These are phyloP conservation scores for Blastocystis sp. DNA, from an alignment of 352 stramenopile genomes.

Conservation along the genomic window DNA sequence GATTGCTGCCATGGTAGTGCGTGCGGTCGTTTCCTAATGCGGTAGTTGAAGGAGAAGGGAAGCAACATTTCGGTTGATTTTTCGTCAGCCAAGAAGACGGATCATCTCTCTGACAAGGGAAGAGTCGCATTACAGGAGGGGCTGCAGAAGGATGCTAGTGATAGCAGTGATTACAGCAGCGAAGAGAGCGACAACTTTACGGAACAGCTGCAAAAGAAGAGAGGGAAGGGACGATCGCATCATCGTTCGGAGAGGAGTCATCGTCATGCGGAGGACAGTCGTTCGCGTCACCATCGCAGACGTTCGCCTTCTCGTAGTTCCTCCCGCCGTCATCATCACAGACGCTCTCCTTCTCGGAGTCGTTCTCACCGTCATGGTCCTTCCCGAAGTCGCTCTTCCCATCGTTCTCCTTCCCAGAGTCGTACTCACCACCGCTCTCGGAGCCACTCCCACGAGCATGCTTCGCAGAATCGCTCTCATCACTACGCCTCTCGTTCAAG, in stretches of 20 bases:
- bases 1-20: slow-evolving; percentile 24
- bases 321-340: background rate
- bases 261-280: no score
- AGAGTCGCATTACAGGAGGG: background rate
- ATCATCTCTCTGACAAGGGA: background rate
- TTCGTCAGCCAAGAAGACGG: slow-evolving; percentile 21
- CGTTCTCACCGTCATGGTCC: background rate
- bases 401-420: background rate
- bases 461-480: no score
- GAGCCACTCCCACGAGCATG: no score
- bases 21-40: background rate
- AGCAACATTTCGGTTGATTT: slow-evolving; percentile 69
- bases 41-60: slow-evolving; percentile 33
- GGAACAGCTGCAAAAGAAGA: background rate
- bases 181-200: slow-evolving; percentile 61
- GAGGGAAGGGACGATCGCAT: no score
- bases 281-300: no score
- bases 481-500: background rate
- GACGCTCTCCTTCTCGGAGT: background rate
- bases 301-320: no score
- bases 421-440: background rate
- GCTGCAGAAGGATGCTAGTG: slow-evolving; percentile 14
- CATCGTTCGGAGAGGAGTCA: no score
- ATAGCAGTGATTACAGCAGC: slow-evolving; percentile 32
- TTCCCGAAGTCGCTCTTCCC: background rate